phyloP scores from a whole-genome alignment of 2,329 filamentous ascomycete genomes.

The Colletotrichum cereale region DNA sequence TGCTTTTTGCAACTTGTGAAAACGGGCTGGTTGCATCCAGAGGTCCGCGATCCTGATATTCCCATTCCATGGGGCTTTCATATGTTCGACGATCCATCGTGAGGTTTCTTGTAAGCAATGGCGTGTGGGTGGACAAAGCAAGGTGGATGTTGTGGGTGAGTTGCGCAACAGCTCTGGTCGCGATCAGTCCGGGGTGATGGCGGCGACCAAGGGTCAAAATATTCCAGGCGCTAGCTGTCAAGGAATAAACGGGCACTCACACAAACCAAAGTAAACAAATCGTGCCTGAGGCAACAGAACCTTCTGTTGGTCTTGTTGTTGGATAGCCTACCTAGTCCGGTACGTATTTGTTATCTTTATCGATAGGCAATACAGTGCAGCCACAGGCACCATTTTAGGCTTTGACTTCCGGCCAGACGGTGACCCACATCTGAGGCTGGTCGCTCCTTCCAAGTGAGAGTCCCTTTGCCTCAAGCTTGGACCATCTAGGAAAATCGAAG shows the following conservation, averaged over 20 bases:
- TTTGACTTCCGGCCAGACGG: not conserved
- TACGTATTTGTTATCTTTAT: not conserved
- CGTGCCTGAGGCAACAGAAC: conserved; percentile 39
- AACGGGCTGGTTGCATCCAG: conserved; percentile 74
- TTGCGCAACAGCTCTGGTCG: not conserved
- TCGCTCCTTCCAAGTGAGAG: conserved; percentile 1
- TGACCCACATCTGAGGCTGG: conserved; percentile 4
- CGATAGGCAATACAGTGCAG: not conserved
- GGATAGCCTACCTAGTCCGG: not conserved
- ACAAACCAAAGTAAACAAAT: conserved; percentile 40
- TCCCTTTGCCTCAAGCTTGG: conserved; percentile 30
- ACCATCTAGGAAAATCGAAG: conserved; percentile 37
- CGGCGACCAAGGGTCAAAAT: conserved; percentile 18
- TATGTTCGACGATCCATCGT: conserved; percentile 67
- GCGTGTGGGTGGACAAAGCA: not conserved
- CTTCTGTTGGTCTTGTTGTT: not conserved
- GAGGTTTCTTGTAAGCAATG: conserved; percentile 17
- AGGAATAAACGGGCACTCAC: conserved; percentile 7
- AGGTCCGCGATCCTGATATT: conserved; percentile 70
- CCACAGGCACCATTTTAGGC: not conserved
- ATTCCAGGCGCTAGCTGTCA: conserved; percentile 8
- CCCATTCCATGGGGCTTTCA: conserved; percentile 76
- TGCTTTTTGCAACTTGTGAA: conserved; percentile 61
- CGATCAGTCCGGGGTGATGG: conserved; percentile 17
- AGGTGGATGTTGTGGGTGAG: conserved; percentile 15